These are phyloP conservation scores for Mycotypha africana DNA, from an alignment of 371 early-diverging fungal genomes.

Conservation along the genomic window DNA sequence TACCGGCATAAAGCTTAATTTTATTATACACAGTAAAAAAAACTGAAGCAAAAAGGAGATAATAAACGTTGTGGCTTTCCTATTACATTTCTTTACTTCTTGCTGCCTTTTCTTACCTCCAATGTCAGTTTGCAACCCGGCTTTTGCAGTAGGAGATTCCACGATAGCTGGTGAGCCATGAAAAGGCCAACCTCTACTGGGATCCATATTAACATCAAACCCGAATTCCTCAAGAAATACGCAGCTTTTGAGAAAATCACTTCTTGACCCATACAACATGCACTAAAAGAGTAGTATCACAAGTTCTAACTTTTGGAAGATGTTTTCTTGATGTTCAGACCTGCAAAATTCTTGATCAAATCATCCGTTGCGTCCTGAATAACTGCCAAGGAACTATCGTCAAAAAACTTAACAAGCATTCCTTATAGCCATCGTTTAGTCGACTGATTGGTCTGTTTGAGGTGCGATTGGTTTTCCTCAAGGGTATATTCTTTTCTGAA, in stretches of 20 bases:
- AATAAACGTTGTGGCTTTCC: too few relatives aligned
- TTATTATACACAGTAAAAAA: too few relatives aligned
- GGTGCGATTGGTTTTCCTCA: slow-evolving; percentile 2
- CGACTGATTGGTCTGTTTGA: not conserved
- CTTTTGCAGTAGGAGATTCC: too few relatives aligned
- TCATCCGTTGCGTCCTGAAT: slow-evolving; percentile 5
- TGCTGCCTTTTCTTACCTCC: too few relatives aligned
- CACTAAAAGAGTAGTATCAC: not conserved
- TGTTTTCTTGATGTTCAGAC: slow-evolving; percentile 7
- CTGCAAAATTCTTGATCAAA: not conserved
- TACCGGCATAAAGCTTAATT: too few relatives aligned
- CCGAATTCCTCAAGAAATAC: slow-evolving; percentile 2
- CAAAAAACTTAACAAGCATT: slow-evolving; percentile 4
- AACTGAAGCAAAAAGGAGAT: too few relatives aligned
- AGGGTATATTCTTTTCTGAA: slow-evolving; percentile 2
- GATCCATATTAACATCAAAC: slow-evolving; percentile 9
- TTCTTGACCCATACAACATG: slow-evolving; percentile 1
- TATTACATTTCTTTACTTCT: too few relatives aligned
- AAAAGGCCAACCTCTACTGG: too few relatives aligned
- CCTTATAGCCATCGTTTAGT: slow-evolving; percentile 6
- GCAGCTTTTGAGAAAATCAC: not conserved
- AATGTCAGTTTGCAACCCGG: too few relatives aligned
- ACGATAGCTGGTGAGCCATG: too few relatives aligned
- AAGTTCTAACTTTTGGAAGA: slow-evolving; percentile 6
- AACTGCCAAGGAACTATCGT: not conserved